Base-by-base conservation (phyloP, 306 rosid species). In the Acmispon strigosus region DNA sequence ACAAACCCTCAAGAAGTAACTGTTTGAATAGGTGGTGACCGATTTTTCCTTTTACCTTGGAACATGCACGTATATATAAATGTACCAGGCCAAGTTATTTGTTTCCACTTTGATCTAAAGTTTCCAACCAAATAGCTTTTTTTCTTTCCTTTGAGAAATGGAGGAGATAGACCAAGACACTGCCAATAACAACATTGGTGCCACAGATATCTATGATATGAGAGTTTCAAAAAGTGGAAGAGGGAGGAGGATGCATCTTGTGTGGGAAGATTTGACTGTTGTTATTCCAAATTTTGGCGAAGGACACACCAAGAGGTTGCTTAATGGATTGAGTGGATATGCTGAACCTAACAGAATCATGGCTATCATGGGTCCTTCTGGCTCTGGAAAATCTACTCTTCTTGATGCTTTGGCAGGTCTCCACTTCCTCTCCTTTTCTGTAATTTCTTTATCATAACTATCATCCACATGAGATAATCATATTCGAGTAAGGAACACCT, bases 341-440 rank as follows among this genome's bases (percentile, higher is more conserved):
- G 98, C 94, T 72, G 90, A 93, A 60, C 98, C 96, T 4, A 90
- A 89, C 56, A 81, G 83, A 29, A 87, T 90, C 85, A 85, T 90
- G 96, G 98, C 94, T 16, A 86, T 93, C 17, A 90, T 93, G 97
- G 98, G 98, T 69, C 98, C 98, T 17, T 93, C 97, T 67, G 98
- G 98, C 43, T 90, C 97, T 74, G 97, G 98, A 9, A 93, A 93
- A 88, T 84, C 98, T 14, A 93, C 97, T 53, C 92, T 90, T 76
- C 96, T 93, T 63, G 98, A 93, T 78, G 84, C 98, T 71, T 71
- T 93, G 69, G 91, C 97, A 79, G 98, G 98, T 81, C 29, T 61
- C 27, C 56, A 27, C 18, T 51, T 10, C 47, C 57, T 17, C 64
- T 50, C 53, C 45, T 17, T 0, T 27, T 59, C 49, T 13, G n/a